Evolutionary conservation across 148 eudicot species (phyloP).

Genomic region (Silene uniflora): DNA sequence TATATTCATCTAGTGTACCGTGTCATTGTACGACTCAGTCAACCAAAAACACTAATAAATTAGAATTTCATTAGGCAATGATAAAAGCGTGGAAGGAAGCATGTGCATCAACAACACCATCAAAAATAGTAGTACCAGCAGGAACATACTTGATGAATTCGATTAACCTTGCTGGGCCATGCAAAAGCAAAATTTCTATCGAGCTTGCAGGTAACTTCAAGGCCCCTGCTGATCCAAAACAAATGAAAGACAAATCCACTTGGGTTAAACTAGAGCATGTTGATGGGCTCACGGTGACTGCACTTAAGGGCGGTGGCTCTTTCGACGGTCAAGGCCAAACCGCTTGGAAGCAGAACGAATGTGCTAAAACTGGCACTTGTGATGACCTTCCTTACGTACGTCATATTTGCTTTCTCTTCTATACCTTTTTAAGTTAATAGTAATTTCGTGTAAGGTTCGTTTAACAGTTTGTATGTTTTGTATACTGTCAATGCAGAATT

Average conservation of each 20-base stretch:
- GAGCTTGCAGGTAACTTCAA: constrained; percentile 49
- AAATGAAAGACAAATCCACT: constrained; percentile 28
- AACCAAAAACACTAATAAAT: background rate
- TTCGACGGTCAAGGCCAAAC: constrained; percentile 58
- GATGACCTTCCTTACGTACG: constrained; percentile 43
- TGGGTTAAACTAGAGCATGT: constrained; percentile 44
- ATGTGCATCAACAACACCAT: constrained; percentile 35
- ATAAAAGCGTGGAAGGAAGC: constrained; percentile 55
- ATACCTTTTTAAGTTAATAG: background rate
- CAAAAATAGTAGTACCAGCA: constrained; percentile 45
- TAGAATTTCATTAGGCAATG: constrained; percentile 27
- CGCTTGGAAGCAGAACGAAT: constrained; percentile 48
- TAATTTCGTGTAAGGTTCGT: background rate
- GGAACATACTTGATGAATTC: constrained; percentile 33
- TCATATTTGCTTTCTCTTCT: too few relatives aligned
- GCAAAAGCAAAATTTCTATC: constrained; percentile 45
- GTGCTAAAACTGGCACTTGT: constrained; percentile 30
- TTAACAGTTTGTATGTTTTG: background rate
- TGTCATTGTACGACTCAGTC: too few relatives aligned
- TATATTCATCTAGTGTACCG: too few relatives aligned
- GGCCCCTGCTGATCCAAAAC: constrained; percentile 39
- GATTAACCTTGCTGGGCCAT: constrained; percentile 52
- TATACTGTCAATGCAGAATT: constrained; percentile 30
- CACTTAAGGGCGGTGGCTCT: constrained; percentile 29
- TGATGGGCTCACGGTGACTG: constrained; percentile 30